Evolutionary conservation across 306 rosid genomes (phyloP).

Genomic region (Glycine tomentella): DNA sequence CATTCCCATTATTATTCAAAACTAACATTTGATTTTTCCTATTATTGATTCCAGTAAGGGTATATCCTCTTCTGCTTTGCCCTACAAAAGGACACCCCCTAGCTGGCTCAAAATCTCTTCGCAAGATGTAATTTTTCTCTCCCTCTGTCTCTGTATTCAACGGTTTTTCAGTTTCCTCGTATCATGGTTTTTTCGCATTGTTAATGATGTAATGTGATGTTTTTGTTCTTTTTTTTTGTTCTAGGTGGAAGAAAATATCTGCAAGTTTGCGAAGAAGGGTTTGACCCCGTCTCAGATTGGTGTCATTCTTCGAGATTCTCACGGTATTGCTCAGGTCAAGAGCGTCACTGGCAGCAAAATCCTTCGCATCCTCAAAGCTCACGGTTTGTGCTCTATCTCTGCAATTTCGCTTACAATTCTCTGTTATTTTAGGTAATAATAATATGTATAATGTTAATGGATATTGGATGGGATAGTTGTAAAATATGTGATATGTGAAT

Average conservation of each 20-base stretch:
- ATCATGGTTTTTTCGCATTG: neutral
- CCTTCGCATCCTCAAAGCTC: slow-evolving; percentile 88
- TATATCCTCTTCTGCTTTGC: slow-evolving; percentile 92
- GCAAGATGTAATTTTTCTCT: slow-evolving; percentile 63
- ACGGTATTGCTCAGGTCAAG: slow-evolving; percentile 92
- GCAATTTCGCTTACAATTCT: neutral
- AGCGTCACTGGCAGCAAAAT: slow-evolving; percentile 87
- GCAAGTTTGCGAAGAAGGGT: slow-evolving; percentile 94
- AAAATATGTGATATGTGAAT: neutral
- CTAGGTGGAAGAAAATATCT: slow-evolving; percentile 83
- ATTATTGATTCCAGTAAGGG: slow-evolving; percentile 70
- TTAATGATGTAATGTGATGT: neutral
- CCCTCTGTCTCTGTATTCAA: too few species aligned
- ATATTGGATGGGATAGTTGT: neutral
- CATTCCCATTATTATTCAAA: neutral
- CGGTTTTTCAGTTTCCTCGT: neutral
- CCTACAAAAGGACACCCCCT: slow-evolving; percentile 90
- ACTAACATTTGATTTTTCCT: neutral
- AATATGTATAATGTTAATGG: neutral
- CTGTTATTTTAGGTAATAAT: neutral
- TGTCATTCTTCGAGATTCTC: slow-evolving; percentile 91
- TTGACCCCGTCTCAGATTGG: slow-evolving; percentile 94
- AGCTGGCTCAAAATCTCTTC: slow-evolving; percentile 85
- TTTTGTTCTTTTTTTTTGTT: neutral
- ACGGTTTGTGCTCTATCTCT: slow-evolving; percentile 53